Percentiles rank a stretch among this genome's conserved stretches.
These are phyloP conservation scores for Acmispon strigosus DNA, from an alignment of 306 rosid species.

Conservation along the genomic window DNA sequence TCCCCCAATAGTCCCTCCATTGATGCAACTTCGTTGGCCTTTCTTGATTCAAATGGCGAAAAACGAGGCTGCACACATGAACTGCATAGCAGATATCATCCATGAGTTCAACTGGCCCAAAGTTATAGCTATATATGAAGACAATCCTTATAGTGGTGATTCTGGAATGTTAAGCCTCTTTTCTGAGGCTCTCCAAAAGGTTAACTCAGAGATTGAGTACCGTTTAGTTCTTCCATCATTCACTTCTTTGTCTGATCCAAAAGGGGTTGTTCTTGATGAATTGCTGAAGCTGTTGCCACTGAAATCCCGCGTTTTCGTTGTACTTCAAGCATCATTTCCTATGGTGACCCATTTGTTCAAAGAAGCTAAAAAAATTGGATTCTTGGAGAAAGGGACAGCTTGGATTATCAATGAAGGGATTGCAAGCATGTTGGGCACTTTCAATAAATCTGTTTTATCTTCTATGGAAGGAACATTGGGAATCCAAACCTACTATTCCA, in stretches of 20 bases:
- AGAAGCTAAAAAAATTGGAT: constrained; percentile 46
- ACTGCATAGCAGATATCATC: constrained; percentile 48
- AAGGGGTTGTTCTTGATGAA: constrained; percentile 43
- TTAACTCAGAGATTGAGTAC: constrained; percentile 45
- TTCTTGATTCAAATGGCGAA: constrained; percentile 45
- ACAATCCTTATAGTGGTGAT: constrained; percentile 35
- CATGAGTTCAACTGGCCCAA: constrained; percentile 20
- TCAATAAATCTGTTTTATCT: constrained; percentile 22
- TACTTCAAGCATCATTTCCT: constrained; percentile 50
- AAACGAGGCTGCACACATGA: constrained; percentile 22
- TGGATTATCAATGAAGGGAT: constrained; percentile 53
- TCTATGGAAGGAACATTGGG: constrained; percentile 55
- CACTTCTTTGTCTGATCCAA: constrained; percentile 41
- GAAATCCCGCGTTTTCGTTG: constrained; percentile 50
- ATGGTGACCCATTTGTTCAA: constrained; percentile 42
- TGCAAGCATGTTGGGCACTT: constrained; percentile 27
- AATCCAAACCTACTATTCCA: constrained; percentile 34
- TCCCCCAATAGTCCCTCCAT: constrained; percentile 26
- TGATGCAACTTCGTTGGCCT: constrained; percentile 42
- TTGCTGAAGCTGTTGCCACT: constrained; percentile 23
- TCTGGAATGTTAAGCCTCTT: constrained; percentile 37
- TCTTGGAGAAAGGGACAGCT: constrained; percentile 35
- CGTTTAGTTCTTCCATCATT: constrained; percentile 44
- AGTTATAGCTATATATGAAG: constrained; percentile 47
- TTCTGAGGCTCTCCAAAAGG: constrained; percentile 47